A percentile compares a stretch with the other conserved stretches of the same genome.
These are phyloP conservation scores for Hymenotorrendiella dingleyae DNA, from an alignment of 2,329 filamentous ascomycete genomes.

Conservation along the genomic window DNA sequence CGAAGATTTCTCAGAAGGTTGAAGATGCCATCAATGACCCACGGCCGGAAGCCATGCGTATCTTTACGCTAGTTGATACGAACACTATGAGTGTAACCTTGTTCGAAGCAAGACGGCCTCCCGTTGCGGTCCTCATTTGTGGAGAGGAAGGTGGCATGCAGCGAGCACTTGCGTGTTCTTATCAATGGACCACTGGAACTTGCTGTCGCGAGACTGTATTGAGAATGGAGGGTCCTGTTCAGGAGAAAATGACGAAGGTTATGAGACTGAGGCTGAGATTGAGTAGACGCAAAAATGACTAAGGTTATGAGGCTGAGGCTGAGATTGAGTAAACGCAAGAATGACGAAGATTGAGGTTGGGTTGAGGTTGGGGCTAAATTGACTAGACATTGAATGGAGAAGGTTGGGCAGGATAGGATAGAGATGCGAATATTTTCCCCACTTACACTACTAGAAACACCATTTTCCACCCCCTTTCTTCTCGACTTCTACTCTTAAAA, in stretches of 20 bases:
- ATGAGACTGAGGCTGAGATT: slow-evolving; percentile 6
- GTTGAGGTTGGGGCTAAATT: slow-evolving; percentile 4
- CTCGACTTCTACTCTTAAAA: too few relatives aligned
- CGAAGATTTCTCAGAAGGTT: neutral
- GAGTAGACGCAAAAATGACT: slow-evolving; percentile 4
- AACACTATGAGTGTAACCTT: slow-evolving; percentile 28
- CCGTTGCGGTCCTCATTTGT: slow-evolving; percentile 27
- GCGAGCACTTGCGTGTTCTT: slow-evolving; percentile 26
- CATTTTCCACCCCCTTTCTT: too few relatives aligned
- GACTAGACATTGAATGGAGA: too few relatives aligned
- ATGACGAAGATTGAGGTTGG: slow-evolving; percentile 11
- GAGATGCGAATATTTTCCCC: too few relatives aligned
- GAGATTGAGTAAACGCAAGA: neutral
- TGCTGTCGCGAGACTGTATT: slow-evolving; percentile 16
- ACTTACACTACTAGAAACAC: too few relatives aligned
- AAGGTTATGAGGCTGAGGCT: slow-evolving; percentile 8
- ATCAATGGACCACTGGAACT: slow-evolving; percentile 13
- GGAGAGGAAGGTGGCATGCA: slow-evolving; percentile 31
- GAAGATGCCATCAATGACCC: neutral
- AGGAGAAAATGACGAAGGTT: slow-evolving; percentile 11
- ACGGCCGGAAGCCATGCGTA: neutral
- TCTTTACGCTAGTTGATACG: slow-evolving; percentile 32
- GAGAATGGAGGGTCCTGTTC: slow-evolving; percentile 11
- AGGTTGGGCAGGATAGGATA: too few relatives aligned
- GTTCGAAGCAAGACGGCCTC: slow-evolving; percentile 28